Conservation (phyloP, 2,329 filamentous ascomycete species). For the Chrysoporthe austroafricana region DNA sequence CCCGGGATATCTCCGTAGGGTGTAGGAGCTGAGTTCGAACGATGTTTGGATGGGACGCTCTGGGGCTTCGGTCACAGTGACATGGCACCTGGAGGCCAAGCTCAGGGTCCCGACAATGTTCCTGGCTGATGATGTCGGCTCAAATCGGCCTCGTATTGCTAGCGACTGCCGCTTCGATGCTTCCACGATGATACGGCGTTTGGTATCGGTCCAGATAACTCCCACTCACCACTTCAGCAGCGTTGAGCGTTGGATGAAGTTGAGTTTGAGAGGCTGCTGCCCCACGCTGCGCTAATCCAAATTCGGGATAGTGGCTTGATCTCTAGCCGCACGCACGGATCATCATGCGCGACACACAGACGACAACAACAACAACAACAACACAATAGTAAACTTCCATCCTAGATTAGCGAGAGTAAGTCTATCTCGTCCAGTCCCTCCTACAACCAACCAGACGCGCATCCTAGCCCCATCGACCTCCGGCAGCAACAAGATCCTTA, state of each 20-base stretch:
- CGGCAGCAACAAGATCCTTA: neutral
- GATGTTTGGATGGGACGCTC: neutral
- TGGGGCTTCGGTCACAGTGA: neutral
- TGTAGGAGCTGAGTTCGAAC: neutral
- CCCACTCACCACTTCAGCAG: neutral
- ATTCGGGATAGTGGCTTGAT: neutral
- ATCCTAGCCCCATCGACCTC: neutral
- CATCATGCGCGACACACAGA: neutral
- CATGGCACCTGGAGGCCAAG: neutral
- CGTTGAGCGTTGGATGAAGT: conserved; percentile 14
- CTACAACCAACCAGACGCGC: neutral
- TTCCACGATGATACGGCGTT: neutral
- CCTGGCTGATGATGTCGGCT: neutral
- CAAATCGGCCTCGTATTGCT: neutral
- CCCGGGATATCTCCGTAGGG: neutral
- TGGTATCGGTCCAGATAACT: neutral
- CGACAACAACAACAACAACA: neutral
- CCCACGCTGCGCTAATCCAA: conserved; percentile 5
- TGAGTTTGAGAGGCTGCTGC: conserved; percentile 19
- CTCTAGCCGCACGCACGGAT: neutral
- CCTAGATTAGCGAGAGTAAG: neutral
- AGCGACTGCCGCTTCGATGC: neutral
- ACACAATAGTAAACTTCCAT: neutral
- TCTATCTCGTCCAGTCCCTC: neutral
- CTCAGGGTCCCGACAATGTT: neutral